Evolutionary conservation across 2,329 filamentous ascomycete genomes (phyloP).

Genomic region (Penicillium sp.): DNA sequence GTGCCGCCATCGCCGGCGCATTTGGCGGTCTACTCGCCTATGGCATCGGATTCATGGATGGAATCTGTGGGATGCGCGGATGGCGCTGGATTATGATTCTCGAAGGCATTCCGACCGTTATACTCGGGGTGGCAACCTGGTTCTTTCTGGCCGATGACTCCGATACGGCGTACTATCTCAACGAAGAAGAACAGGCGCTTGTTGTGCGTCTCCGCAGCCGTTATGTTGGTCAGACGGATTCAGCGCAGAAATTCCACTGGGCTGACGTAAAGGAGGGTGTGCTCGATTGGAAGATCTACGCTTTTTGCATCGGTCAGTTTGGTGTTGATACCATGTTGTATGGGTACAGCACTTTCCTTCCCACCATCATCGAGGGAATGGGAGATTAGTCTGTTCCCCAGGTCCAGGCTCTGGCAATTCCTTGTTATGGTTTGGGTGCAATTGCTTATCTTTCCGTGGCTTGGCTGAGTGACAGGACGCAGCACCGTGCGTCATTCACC

Average conservation of each 20-base stretch:
- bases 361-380: slow-evolving; percentile 73
- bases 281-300: slow-evolving; percentile 74
- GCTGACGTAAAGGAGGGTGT: slow-evolving; percentile 67
- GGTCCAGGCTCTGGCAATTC: slow-evolving; percentile 75
- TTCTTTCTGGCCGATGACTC: slow-evolving; percentile 66
- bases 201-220: slow-evolving; percentile 52
- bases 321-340: slow-evolving; percentile 76
- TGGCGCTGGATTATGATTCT: slow-evolving; percentile 71
- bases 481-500: slow-evolving; percentile 65
- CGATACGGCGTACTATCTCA: slow-evolving; percentile 63
- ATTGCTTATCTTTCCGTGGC: slow-evolving; percentile 67
- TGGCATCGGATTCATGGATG: slow-evolving; percentile 72
- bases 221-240: slow-evolving; percentile 51
- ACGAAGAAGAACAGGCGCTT: slow-evolving; percentile 59
- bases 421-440: slow-evolving; percentile 73
- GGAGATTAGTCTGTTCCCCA: slow-evolving; percentile 63
- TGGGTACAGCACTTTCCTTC: slow-evolving; percentile 74
- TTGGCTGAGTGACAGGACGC: slow-evolving; percentile 65
- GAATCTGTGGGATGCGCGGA: slow-evolving; percentile 61
- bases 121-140: slow-evolving; percentile 58
- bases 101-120: slow-evolving; percentile 58
- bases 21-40: slow-evolving; percentile 73
- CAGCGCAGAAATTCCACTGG: slow-evolving; percentile 57
- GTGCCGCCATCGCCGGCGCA: slow-evolving; percentile 68
- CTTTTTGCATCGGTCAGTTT: slow-evolving; percentile 69